phyloP scores from a whole-genome alignment of 345 rosid species.

The Hevea brasiliensis region DNA sequence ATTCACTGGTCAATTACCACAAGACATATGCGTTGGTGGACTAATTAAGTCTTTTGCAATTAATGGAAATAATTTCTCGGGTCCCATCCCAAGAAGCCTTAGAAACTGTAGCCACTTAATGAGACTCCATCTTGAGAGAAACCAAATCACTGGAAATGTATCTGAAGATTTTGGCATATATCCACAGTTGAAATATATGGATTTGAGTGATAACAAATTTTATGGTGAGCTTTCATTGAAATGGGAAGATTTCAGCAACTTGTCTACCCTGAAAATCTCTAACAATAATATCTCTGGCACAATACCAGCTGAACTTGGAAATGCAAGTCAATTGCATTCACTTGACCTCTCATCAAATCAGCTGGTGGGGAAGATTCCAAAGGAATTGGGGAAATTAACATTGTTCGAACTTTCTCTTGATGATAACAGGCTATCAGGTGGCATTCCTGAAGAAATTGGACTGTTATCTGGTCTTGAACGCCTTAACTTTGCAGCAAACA shows the following conservation, averaged over 20 bases:
- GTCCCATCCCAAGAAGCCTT: conserved; percentile 31
- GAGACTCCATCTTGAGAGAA: conserved; percentile 30
- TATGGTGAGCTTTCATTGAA: too few species aligned
- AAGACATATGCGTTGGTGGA: conserved; percentile 25
- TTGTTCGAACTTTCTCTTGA: conserved; percentile 5
- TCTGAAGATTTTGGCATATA: conserved; percentile 31
- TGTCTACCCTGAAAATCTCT: conserved; percentile 27
- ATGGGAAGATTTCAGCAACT: too few species aligned
- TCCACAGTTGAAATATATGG: conserved; percentile 24
- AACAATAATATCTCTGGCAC: conserved; percentile 27
- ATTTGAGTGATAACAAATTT: too few species aligned
- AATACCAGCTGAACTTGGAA: conserved; percentile 27
- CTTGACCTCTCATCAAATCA: conserved; percentile 19
- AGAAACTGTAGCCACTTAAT: conserved; percentile 32
- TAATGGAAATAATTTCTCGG: conserved; percentile 27
- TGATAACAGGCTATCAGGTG: conserved; percentile 23
- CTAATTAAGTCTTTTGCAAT: conserved; percentile 19
- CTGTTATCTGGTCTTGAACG: too few species aligned
- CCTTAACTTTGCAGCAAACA: too few species aligned
- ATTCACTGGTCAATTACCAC: conserved; percentile 28
- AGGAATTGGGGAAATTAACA: conserved; percentile 8
- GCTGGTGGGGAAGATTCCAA: conserved; percentile 16
- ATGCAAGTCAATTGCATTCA: conserved; percentile 16
- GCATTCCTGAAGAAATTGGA: conserved; percentile 24
- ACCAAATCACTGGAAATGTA: conserved; percentile 35